Evolutionary conservation across 1,284 basidiomycete genomes (phyloP), one percentile per base, ranked within the genome.

Genomic region (Fomes fomentarius): DNA sequence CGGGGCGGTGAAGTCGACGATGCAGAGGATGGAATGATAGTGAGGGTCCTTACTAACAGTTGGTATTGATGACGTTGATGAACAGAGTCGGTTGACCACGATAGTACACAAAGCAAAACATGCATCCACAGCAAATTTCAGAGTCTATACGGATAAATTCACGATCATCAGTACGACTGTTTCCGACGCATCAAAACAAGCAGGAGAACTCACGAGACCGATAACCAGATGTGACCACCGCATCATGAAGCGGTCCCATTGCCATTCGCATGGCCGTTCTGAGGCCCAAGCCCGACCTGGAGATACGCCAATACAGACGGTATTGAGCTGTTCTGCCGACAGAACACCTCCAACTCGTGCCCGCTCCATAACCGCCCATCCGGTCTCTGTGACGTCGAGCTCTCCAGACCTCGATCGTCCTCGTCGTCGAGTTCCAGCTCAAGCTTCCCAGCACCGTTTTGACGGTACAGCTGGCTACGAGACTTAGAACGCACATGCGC

Each of bases 291-390:
- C n/a, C 52, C 62, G 1, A 60, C 63, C 37, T 63, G 65, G 43
- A 80, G 57, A 43, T 68, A 75, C 46, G 83, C 79, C 30, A 88
- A 73, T 46, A 89, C 78, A 37, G 79, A 71, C 12, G 82, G 73
- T 35, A 90, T 84, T 19, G 83, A 78, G 66, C 88, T 88, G 58
- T 89, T 90, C 66, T 90, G 87, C 56, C 79, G 78, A 65, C 87
- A 90, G 43, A 87, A 80, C 64, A 83, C 71, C 71, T 85, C 81
- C 60, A 90, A 68, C 62, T 90, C 88, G 56, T 80, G 80, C 28
- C 80, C 78, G 34, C 83, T 85, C 88, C 87, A 90, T 54, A 84
- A 56, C 39, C 76, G 76, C 25, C 79, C 80, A 54, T 75, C 77
- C 39, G 65, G 56, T 54, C 61, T 60, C 44, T 59, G 62, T 42